phyloP scores from a whole-genome alignment of 2,329 filamentous ascomycete genomes.

The Blumeriella jaapii region DNA sequence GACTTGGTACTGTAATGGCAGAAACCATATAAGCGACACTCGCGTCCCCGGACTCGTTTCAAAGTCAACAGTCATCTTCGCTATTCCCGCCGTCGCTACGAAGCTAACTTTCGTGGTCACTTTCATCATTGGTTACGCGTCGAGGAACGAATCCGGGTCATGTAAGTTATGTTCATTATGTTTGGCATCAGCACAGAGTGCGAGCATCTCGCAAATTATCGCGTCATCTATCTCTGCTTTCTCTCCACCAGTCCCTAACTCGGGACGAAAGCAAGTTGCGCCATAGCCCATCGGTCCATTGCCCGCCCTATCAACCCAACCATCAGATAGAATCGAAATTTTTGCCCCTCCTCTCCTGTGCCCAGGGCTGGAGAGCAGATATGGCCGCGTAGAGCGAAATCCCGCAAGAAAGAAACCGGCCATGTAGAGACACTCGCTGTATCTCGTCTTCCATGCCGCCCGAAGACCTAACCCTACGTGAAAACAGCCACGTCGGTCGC shows the following conservation, averaged over 20 bases:
- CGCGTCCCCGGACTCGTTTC: no score
- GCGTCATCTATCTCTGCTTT: background rate
- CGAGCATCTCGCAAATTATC: slow-evolving; percentile 8
- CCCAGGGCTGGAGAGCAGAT: slow-evolving; percentile 8
- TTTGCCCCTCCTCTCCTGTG: slow-evolving; percentile 4
- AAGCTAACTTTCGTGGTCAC: no score
- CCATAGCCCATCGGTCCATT: background rate
- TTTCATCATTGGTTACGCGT: no score
- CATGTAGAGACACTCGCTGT: slow-evolving; percentile 7
- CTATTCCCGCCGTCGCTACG: no score
- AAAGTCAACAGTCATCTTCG: no score
- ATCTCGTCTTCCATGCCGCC: slow-evolving; percentile 4
- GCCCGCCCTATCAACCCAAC: slow-evolving; percentile 8
- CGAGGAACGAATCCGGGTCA: background rate
- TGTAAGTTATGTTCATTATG: slow-evolving; percentile 18
- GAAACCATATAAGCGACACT: no score
- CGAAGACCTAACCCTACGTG: slow-evolving; percentile 21
- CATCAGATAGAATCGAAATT: slow-evolving; percentile 12
- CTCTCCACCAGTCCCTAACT: background rate
- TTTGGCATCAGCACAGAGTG: slow-evolving; percentile 14
- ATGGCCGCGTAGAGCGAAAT: slow-evolving; percentile 9
- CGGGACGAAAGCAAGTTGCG: background rate
- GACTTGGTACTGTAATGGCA: no score
- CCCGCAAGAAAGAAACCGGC: slow-evolving; percentile 7
- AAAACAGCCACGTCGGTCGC: slow-evolving; percentile 10